A percentile compares a stretch with the other conserved stretches of the same genome.
Conservation (phyloP, 1,284 basidiomycete genomes). For the Apiotrichum gracile region DNA sequence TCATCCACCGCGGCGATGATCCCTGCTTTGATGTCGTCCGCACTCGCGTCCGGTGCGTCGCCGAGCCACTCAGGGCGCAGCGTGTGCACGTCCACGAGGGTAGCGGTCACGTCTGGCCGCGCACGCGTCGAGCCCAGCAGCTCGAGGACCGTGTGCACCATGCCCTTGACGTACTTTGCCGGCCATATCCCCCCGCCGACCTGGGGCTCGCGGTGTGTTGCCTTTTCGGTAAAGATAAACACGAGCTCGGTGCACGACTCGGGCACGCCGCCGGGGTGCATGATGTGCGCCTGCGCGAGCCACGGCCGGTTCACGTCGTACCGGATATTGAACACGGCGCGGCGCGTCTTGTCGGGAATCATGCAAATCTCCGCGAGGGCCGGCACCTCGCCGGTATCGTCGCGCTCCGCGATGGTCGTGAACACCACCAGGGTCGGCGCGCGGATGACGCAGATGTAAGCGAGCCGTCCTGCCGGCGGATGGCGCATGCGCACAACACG, state of each 20-base stretch:
- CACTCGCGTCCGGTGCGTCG: not conserved
- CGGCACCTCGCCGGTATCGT: not conserved
- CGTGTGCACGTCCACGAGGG: slow-evolving; percentile 6
- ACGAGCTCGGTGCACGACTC: not conserved
- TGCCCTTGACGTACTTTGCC: not conserved
- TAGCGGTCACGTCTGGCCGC: not conserved
- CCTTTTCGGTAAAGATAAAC: slow-evolving; percentile 11
- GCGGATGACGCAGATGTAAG: not conserved
- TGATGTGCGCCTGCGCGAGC: slow-evolving; percentile 7
- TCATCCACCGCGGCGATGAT: no score
- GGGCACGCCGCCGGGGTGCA: not conserved
- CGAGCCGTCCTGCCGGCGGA: not conserved
- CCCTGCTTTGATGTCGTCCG: not conserved
- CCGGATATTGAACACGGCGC: slow-evolving; percentile 6
- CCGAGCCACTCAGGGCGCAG: slow-evolving; percentile 13
- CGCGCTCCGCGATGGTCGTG: not conserved
- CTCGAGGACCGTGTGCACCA: not conserved
- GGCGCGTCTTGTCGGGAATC: not conserved
- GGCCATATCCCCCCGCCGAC: slow-evolving; percentile 8
- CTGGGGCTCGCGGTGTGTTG: slow-evolving; percentile 13
- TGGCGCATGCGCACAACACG: not conserved
- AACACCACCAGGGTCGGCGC: not conserved
- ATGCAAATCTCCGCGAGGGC: not conserved
- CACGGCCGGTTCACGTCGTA: slow-evolving; percentile 14
- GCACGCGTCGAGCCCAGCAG: not conserved